Conservation (phyloP, 768 basidiomycete genomes). For the Leccinum pellstonianum region DNA sequence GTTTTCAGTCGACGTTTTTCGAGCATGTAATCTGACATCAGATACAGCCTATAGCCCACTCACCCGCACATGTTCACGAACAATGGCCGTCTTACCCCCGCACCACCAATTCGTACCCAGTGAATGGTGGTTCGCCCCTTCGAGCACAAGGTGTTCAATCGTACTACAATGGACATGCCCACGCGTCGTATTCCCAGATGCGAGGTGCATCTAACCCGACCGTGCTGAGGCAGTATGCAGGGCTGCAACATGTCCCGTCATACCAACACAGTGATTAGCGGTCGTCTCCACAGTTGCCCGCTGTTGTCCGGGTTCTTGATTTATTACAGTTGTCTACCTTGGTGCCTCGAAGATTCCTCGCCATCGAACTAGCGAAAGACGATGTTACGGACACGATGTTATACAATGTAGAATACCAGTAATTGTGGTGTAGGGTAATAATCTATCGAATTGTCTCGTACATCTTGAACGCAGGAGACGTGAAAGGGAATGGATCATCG, state of each 20-base stretch:
- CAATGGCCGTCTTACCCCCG: conserved; percentile 32
- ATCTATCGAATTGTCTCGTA: conserved; percentile 72
- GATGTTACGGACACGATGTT: conserved; percentile 13
- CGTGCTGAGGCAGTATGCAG: conserved; percentile 25
- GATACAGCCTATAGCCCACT: conserved; percentile 14
- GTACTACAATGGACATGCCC: conserved; percentile 28
- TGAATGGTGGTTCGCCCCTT: conserved; percentile 19
- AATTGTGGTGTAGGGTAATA: conserved; percentile 21
- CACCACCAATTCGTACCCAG: conserved; percentile 16
- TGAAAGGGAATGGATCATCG: conserved; percentile 75
- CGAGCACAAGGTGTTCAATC: conserved; percentile 25
- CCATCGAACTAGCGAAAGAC: conserved; percentile 3
- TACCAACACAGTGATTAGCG: conserved; percentile 32
- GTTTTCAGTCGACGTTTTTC: not conserved
- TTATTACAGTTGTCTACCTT: conserved; percentile 10
- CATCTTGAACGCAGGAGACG: conserved; percentile 63
- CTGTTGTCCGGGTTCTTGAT: conserved; percentile 2
- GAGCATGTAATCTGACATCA: not conserved
- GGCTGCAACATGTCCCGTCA: conserved; percentile 28
- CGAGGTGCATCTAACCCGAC: conserved; percentile 21
- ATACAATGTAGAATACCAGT: conserved; percentile 29
- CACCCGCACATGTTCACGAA: conserved; percentile 21
- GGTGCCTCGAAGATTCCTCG: not conserved
- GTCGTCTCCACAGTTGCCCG: not conserved
- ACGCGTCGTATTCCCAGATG: conserved; percentile 30